Conservation (phyloP, 306 rosid genomes). For the Glycyrrhiza uralensis region DNA sequence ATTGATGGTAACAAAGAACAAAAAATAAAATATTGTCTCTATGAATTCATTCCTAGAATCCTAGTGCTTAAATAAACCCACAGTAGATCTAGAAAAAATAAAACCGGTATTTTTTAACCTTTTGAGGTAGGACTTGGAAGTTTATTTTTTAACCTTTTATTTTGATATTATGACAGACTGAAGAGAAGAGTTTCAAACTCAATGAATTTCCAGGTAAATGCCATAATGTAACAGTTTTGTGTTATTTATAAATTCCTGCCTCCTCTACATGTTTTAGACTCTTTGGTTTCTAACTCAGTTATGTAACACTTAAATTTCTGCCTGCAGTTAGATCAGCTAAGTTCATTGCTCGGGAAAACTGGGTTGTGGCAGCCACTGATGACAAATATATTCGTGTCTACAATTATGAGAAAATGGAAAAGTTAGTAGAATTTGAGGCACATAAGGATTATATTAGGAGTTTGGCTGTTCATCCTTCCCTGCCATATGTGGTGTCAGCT, state of each 20-base stretch:
- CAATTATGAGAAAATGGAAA: conserved; percentile 36
- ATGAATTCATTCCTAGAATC: neutral
- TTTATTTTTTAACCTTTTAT: conserved; percentile 11
- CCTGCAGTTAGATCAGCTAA: conserved; percentile 68
- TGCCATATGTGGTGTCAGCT: conserved; percentile 56
- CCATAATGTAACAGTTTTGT: neutral
- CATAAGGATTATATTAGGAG: conserved; percentile 62
- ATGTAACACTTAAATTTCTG: too few relatives aligned
- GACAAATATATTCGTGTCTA: conserved; percentile 53
- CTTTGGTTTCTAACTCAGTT: neutral
- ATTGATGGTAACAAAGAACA: neutral
- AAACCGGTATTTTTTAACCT: neutral
- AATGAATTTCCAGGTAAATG: conserved; percentile 58
- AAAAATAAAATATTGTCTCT: neutral
- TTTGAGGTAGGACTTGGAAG: neutral
- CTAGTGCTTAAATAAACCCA: neutral
- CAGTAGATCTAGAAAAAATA: neutral
- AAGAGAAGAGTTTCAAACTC: conserved; percentile 52
- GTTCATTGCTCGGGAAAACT: conserved; percentile 49
- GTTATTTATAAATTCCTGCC: neutral
- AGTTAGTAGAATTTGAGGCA: conserved; percentile 47
- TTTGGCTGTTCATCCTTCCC: conserved; percentile 50
- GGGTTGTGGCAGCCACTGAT: conserved; percentile 50
- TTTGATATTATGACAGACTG: conserved; percentile 33
- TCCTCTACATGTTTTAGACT: neutral